Evolutionary conservation across 2,329 filamentous ascomycete species (phyloP), one percentile per base, ranked within the genome.

Genomic region (Cladosporium sp.): DNA sequence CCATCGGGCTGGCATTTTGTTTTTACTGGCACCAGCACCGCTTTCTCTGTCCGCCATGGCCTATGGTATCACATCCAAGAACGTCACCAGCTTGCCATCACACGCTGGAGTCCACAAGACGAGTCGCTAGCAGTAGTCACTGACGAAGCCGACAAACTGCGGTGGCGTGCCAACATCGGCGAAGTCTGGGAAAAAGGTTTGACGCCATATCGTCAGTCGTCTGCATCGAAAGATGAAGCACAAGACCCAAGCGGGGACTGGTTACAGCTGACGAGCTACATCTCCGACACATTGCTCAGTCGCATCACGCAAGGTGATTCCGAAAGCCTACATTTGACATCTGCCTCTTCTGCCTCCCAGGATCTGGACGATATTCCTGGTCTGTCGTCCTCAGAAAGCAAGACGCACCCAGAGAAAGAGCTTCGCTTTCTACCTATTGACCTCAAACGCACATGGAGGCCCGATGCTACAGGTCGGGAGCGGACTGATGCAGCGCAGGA

Each of bases 401-500:
- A 65, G 1, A 69, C 66, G 3, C 73, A 74, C 47, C 64, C 72
- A 37, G 79, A 67, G 42, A 74, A 72, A 28, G 77, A 81, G 39
- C 75, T 88, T 15, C 71, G 72, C 0, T 81, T 87, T 60, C 69
- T 87, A 3, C 82, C 82, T 0, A 75, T 88, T 56, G 79, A 88
- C 61, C 71, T 87, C 42, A 85, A 83, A 69, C 78, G 78, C 65
- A 87, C 85, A 2, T 88, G 85, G 85, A 76, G 82, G 25, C 75
- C 79, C 52, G 84, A 82, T 1, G 84, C 84, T 9, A 81, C 85
- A 8, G 85, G 85, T 0, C 75, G 83, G 6, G 84, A 86, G 66
- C 76, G 85, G 30, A 87, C 84, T 11, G 81, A 86, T 63, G 83
- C 81, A 34, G 85, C 84, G 5, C 78, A 82, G 66, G 85, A 88